Percentiles rank a stretch among this genome's conserved stretches.
phyloP scores from a whole-genome alignment of 2,329 filamentous ascomycete species.

The Coniochaeta sp. region DNA sequence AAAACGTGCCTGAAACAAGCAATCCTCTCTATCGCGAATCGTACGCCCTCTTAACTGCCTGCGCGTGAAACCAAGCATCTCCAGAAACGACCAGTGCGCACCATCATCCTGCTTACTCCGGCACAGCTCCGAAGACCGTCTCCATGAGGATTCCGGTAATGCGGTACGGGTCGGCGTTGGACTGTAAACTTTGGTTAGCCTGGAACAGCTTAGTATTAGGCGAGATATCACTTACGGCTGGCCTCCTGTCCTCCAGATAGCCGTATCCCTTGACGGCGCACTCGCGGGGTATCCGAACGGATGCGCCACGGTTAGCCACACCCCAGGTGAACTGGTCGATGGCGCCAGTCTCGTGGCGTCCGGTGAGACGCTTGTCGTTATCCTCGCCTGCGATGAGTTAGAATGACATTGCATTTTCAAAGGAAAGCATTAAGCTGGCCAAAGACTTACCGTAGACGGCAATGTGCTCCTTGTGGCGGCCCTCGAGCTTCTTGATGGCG shows the following conservation, averaged over 20 bases:
- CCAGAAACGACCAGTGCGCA: too few species aligned
- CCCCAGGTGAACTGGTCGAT: slow-evolving; percentile 94
- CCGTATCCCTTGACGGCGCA: slow-evolving; percentile 64
- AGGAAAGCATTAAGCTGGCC: too few species aligned
- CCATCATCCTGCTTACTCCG: too few species aligned
- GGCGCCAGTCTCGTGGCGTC: slow-evolving; percentile 84
- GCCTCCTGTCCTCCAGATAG: slow-evolving; percentile 9
- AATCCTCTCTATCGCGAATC: too few species aligned
- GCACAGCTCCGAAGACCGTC: slow-evolving; percentile 8
- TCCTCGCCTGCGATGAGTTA: too few species aligned
- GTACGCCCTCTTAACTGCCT: too few species aligned
- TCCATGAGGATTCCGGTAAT: slow-evolving; percentile 3
- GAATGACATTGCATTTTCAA: too few species aligned
- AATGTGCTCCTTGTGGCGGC: slow-evolving; percentile 75
- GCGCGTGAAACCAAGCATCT: too few species aligned
- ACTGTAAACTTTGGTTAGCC: too few species aligned
- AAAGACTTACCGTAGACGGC: slow-evolving; percentile 83
- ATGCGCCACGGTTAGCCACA: slow-evolving; percentile 91
- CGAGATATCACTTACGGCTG: too few species aligned
- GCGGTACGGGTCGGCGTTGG: slow-evolving; percentile 2
- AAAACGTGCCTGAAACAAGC: too few species aligned
- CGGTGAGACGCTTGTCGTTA: slow-evolving; percentile 73
- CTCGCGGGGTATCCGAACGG: slow-evolving; percentile 82
- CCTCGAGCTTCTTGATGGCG: slow-evolving; percentile 75
- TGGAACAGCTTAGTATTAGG: too few species aligned